phyloP scores from a whole-genome alignment of 2,329 filamentous ascomycete genomes.

The Talaromyces funiculosus region DNA sequence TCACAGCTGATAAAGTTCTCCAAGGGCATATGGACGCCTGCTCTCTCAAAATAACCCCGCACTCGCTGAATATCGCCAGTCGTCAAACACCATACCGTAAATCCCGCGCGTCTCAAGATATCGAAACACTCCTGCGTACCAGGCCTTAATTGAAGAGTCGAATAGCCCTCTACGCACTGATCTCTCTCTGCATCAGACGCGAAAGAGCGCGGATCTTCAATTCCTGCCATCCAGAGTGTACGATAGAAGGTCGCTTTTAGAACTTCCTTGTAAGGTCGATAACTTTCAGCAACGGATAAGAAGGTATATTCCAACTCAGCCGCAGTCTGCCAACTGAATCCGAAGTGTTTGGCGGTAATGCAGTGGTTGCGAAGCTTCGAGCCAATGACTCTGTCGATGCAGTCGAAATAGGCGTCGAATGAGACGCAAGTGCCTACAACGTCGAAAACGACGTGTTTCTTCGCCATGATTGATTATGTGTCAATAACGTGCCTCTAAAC shows the following conservation, averaged over 20 bases:
- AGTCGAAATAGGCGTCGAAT: conserved; percentile 31
- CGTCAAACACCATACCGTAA: neutral
- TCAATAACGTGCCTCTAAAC: no score
- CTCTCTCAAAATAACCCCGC: conserved; percentile 11
- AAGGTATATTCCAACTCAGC: conserved; percentile 45
- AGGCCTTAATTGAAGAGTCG: neutral
- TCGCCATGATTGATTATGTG: no score
- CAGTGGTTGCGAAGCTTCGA: conserved; percentile 24
- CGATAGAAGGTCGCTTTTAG: conserved; percentile 42
- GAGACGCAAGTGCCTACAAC: conserved; percentile 28
- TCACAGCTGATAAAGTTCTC: conserved; percentile 52
- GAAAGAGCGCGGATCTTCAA: conserved; percentile 34
- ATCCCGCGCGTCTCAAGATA: neutral
- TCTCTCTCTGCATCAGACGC: conserved; percentile 33
- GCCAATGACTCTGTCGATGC: neutral
- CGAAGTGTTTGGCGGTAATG: conserved; percentile 37
- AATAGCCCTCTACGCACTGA: neutral
- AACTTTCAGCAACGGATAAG: conserved; percentile 37
- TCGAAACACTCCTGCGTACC: neutral
- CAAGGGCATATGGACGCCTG: conserved; percentile 45
- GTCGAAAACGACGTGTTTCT: no score
- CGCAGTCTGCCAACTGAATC: conserved; percentile 40
- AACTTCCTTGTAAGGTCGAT: conserved; percentile 38
- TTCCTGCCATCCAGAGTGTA: conserved; percentile 36
- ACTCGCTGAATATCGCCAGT: neutral